Percentiles rank a stretch among this genome's conserved stretches.
Conservation (phyloP, 495 filamentous ascomycete species). For the Hyaloscypha bicolor region DNA sequence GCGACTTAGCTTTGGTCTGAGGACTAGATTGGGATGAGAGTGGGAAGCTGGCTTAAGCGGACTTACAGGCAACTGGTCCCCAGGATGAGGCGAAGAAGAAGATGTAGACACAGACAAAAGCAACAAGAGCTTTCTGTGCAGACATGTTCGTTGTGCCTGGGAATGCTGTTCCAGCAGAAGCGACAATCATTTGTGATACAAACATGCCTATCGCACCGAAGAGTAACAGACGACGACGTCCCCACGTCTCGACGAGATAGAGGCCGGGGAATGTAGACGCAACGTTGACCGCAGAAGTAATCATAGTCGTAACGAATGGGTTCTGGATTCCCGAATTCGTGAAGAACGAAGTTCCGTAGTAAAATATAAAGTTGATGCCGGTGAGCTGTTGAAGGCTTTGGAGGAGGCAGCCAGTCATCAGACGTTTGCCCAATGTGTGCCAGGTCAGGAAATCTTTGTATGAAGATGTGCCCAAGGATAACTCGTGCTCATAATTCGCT, state of each 20-base stretch:
- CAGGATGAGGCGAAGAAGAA: conserved; percentile 78
- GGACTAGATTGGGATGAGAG: not conserved
- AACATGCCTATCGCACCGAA: conserved; percentile 79
- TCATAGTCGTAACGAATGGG: conserved; percentile 76
- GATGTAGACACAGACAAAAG: conserved; percentile 71
- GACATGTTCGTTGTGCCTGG: conserved; percentile 4
- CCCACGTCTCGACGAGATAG: conserved; percentile 76
- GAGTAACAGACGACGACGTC: conserved; percentile 78
- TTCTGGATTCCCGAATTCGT: conserved; percentile 63
- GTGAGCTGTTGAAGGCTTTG: conserved; percentile 52
- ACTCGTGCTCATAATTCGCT: conserved; percentile 75
- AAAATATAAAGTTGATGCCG: conserved; percentile 94
- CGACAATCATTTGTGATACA: conserved; percentile 81
- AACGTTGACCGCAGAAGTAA: conserved; percentile 86
- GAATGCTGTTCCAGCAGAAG: conserved; percentile 63
- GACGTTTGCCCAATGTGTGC: not conserved
- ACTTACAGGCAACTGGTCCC: conserved; percentile 62
- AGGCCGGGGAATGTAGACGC: conserved; percentile 78
- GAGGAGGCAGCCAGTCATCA: not conserved
- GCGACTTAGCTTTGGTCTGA: not conserved
- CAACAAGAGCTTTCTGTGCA: conserved; percentile 69
- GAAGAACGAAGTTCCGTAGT: conserved; percentile 84
- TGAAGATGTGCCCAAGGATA: conserved; percentile 52
- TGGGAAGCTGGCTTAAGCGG: not conserved
- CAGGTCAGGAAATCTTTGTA: conserved; percentile 64